Conservation (phyloP, 2,329 filamentous ascomycete genomes). For the Pezicula carpinea region DNA sequence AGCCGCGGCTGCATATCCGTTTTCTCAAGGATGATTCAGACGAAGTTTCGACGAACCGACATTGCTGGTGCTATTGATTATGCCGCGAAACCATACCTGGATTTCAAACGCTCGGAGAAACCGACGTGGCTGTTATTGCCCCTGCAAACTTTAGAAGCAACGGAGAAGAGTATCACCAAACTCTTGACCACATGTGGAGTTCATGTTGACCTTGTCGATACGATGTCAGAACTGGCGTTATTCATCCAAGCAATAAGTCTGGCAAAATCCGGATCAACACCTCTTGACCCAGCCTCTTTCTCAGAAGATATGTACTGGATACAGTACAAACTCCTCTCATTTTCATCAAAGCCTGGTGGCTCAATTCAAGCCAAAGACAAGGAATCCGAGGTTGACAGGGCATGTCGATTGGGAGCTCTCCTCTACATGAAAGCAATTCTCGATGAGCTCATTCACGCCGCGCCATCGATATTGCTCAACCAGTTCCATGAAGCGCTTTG, state of each 20-base stretch:
- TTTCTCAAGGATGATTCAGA: constrained; percentile 9
- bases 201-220: constrained; percentile 6
- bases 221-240: constrained; percentile 10
- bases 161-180: not conserved
- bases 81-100: constrained; percentile 12
- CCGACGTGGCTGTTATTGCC: constrained; percentile 13
- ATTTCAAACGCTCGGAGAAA: constrained; percentile 1
- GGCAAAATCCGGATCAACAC: not conserved
- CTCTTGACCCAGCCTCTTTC: constrained; percentile 12
- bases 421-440: constrained; percentile 17
- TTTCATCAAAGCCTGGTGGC: constrained; percentile 1
- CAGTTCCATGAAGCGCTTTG: constrained; percentile 10
- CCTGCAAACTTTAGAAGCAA: not conserved
- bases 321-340: constrained; percentile 14
- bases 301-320: constrained; percentile 17
- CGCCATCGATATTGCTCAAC: constrained; percentile 13
- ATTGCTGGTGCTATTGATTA: constrained; percentile 21
- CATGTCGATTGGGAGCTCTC: constrained; percentile 12
- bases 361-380: not conserved
- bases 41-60: constrained; percentile 19
- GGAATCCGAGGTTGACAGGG: constrained; percentile 8
- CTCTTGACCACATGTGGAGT: constrained; percentile 1
- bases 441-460: constrained; percentile 16
- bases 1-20: constrained; percentile 4
- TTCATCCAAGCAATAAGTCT: constrained; percentile 14